phyloP scores from a whole-genome alignment of 2,329 filamentous ascomycete genomes.

The Monilinia aucupariae region DNA sequence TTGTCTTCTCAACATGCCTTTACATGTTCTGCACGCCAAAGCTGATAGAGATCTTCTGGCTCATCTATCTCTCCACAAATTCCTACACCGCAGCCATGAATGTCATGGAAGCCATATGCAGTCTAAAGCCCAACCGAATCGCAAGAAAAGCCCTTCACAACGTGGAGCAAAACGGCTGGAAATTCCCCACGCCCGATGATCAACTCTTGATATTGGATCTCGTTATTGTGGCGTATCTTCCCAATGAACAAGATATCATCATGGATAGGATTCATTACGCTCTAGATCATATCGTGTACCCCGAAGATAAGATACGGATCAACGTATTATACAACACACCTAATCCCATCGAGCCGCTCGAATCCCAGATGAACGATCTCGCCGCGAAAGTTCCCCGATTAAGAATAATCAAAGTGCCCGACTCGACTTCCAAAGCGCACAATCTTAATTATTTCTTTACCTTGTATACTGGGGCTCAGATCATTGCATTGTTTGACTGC shows the following conservation, averaged over 20 bases:
- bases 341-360: conserved; percentile 41
- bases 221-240: conserved; percentile 46
- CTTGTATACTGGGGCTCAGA: conserved; percentile 41
- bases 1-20: conserved; percentile 39
- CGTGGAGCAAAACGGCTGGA: conserved; percentile 38
- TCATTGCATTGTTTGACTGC: conserved; percentile 46
- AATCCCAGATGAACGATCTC: conserved; percentile 40
- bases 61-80: conserved; percentile 41
- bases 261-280: conserved; percentile 43
- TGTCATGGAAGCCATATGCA: conserved; percentile 40
- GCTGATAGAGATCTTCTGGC: conserved; percentile 41
- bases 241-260: conserved; percentile 47
- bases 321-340: conserved; percentile 47
- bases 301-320: conserved; percentile 42
- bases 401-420: conserved; percentile 43
- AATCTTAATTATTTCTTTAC: conserved; percentile 46
- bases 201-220: conserved; percentile 42
- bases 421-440: conserved; percentile 46
- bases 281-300: conserved; percentile 43
- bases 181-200: conserved; percentile 39
- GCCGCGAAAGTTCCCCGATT: conserved; percentile 38
- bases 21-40: conserved; percentile 39
- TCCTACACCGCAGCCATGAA: conserved; percentile 41
- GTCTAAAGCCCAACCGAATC: conserved; percentile 36
- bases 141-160: conserved; percentile 37